Conservation (phyloP, 305 asterid species). For the Plantago coronopus region DNA sequence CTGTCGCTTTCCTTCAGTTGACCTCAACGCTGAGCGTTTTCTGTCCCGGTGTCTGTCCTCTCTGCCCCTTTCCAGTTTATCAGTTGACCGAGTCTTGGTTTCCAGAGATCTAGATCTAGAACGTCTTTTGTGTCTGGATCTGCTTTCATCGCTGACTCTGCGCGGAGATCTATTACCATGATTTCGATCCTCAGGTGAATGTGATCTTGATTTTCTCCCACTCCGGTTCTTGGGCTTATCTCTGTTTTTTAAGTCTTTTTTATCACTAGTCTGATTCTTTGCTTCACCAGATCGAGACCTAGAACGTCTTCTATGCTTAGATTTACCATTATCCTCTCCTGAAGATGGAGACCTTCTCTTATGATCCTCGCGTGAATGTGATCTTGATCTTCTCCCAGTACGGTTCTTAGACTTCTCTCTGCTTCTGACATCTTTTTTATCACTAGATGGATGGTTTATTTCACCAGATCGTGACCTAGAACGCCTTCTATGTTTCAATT, state of each 20-base stretch:
- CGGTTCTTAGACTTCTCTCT: conserved; percentile 48
- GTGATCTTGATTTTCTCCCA: conserved; percentile 53
- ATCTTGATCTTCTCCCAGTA: conserved; percentile 48
- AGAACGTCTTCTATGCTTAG: conserved; percentile 58
- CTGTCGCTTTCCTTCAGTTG: conserved; percentile 49
- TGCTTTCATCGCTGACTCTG: conserved; percentile 47
- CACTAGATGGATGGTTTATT: conserved; percentile 44
- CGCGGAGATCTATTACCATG: conserved; percentile 38
- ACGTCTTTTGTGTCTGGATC: conserved; percentile 44
- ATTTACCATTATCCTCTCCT: conserved; percentile 32
- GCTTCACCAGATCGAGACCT: conserved; percentile 69
- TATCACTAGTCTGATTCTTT: conserved; percentile 45
- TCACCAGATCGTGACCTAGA: conserved; percentile 77
- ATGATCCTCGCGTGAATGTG: conserved; percentile 48
- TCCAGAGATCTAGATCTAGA: conserved; percentile 65
- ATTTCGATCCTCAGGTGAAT: conserved; percentile 45
- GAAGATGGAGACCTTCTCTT: background rate
- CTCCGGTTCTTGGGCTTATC: conserved; percentile 46
- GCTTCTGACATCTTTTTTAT: conserved; percentile 38
- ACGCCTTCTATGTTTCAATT: conserved; percentile 53
- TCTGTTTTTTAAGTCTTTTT: conserved; percentile 37
- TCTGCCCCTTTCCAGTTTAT: conserved; percentile 50
- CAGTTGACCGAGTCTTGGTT: conserved; percentile 44
- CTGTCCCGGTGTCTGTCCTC: conserved; percentile 47
- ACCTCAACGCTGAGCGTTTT: conserved; percentile 63